Evolutionary conservation across 2,329 filamentous ascomycete genomes (phyloP).

Genomic region (Aspergillus floridensis): DNA sequence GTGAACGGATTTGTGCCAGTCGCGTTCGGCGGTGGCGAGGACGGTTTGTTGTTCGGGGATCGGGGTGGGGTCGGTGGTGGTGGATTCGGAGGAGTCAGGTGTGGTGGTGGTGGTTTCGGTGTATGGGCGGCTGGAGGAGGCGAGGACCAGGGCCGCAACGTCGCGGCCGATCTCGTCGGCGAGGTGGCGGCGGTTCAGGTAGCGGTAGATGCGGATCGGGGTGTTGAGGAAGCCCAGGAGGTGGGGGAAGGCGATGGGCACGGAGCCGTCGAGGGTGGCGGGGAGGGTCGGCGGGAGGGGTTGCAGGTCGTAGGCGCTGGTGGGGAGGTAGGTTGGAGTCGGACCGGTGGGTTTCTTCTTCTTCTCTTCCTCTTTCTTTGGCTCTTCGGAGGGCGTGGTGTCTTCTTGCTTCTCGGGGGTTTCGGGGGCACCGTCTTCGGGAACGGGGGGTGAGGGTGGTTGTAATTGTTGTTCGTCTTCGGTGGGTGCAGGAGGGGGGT

Average conservation of each 20-base stretch:
- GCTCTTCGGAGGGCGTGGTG: slow-evolving; percentile 49
- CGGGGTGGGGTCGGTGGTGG: slow-evolving; percentile 12
- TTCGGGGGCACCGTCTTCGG: too few relatives aligned
- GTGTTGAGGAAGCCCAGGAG: slow-evolving; percentile 91
- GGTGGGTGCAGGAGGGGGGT: slow-evolving; percentile 38
- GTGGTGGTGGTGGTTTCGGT: slow-evolving; percentile 24
- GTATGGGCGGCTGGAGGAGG: slow-evolving; percentile 43
- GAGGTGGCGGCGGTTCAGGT: slow-evolving; percentile 76
- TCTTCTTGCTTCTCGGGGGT: slow-evolving; percentile 38
- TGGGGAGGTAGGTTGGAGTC: slow-evolving; percentile 70
- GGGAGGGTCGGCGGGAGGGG: slow-evolving; percentile 66
- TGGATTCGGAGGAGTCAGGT: slow-evolving; percentile 18
- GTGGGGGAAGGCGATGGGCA: slow-evolving; percentile 76
- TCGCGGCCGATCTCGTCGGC: slow-evolving; percentile 85
- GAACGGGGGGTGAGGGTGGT: slow-evolving; percentile 15
- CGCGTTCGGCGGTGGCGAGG: slow-evolving; percentile 68
- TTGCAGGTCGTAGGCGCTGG: slow-evolving; percentile 68
- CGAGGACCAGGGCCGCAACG: slow-evolving; percentile 78
- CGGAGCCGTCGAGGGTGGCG: slow-evolving; percentile 67
- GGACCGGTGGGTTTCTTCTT: slow-evolving; percentile 54
- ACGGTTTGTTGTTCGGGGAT: slow-evolving; percentile 63
- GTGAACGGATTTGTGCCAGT: slow-evolving; percentile 81
- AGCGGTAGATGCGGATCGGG: slow-evolving; percentile 79
- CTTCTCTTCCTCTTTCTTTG: slow-evolving; percentile 48
- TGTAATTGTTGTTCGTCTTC: slow-evolving; percentile 20